Conservation (phyloP, 306 rosid species). For the Gillenia trifoliata region DNA sequence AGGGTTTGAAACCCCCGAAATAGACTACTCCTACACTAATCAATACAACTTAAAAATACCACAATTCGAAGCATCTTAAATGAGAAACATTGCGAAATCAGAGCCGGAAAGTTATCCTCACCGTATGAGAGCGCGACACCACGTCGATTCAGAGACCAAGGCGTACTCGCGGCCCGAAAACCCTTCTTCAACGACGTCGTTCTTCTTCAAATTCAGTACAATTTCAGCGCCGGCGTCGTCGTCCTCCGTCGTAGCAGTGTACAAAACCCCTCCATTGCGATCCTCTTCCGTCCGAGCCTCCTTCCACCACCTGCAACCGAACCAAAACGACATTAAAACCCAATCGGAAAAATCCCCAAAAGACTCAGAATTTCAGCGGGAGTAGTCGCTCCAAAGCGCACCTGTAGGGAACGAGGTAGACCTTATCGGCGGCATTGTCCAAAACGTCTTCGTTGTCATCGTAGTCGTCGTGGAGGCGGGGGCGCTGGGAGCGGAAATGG, state of each 20-base stretch:
- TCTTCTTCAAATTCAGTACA: conserved; percentile 46
- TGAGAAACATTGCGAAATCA: not conserved
- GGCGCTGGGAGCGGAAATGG: conserved; percentile 45
- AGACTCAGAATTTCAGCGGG: not conserved
- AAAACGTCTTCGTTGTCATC: conserved; percentile 25
- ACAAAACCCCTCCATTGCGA: conserved; percentile 47
- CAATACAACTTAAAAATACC: not conserved
- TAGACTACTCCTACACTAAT: not conserved
- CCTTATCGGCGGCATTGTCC: conserved; percentile 28
- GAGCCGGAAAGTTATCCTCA: conserved; percentile 16
- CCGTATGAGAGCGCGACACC: conserved; percentile 75
- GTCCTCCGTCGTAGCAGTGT: conserved; percentile 31
- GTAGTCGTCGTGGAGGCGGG: conserved; percentile 40
- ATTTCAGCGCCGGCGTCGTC: conserved; percentile 38
- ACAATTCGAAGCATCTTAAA: not conserved
- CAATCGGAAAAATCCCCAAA: not conserved
- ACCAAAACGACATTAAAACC: conserved; percentile 1
- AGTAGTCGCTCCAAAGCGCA: not conserved
- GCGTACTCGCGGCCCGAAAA: conserved; percentile 64
- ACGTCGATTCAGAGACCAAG: conserved; percentile 59
- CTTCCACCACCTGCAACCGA: conserved; percentile 71
- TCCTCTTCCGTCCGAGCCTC: conserved; percentile 44
- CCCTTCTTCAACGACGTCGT: conserved; percentile 37
- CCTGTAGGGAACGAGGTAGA: conserved; percentile 68
- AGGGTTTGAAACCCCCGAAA: not conserved